phyloP scores from a whole-genome alignment of 2,329 filamentous ascomycete genomes.

The Nemania serpens region DNA sequence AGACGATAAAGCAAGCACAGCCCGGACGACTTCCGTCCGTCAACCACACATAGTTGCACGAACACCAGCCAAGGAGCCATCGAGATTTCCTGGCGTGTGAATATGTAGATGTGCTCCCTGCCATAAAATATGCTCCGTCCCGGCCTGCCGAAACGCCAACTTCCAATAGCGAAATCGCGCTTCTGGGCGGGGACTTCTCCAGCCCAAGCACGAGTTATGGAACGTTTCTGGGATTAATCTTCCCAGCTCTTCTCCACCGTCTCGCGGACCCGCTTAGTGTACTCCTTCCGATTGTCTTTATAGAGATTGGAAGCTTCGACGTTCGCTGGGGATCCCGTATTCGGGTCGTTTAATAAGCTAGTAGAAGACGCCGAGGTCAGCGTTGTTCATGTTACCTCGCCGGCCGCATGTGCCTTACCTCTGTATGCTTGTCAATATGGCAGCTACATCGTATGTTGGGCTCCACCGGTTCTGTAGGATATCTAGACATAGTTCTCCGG shows the following conservation, averaged over 20 bases:
- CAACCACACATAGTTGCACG: constrained; percentile 1
- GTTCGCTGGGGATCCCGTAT: constrained; percentile 97
- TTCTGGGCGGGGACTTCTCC: constrained; percentile 1
- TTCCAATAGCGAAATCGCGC: constrained; percentile 17
- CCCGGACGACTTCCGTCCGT: constrained; percentile 9
- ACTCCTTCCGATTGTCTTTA: constrained; percentile 97
- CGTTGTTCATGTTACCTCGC: not conserved
- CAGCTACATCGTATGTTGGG: constrained; percentile 96
- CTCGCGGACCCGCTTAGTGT: constrained; percentile 91
- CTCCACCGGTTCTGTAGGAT: constrained; percentile 99
- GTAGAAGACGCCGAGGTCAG: constrained; percentile 10
- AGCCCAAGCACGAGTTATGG: not conserved
- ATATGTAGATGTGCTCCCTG: constrained; percentile 8
- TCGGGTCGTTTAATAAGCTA: constrained; percentile 95
- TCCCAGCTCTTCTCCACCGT: constrained; percentile 99
- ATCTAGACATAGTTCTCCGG: constrained; percentile 93
- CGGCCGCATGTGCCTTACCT: constrained; percentile 60
- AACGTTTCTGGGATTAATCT: constrained; percentile 69
- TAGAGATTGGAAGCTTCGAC: constrained; percentile 98
- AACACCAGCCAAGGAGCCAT: constrained; percentile 15
- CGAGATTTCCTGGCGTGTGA: not conserved
- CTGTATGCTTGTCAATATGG: constrained; percentile 95
- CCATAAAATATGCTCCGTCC: constrained; percentile 12
- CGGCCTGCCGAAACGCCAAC: constrained; percentile 27
- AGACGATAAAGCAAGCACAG: not conserved